A percentile compares a stretch with the other conserved stretches of the same genome.
These are phyloP conservation scores for Coniella vitis DNA, from an alignment of 2,329 filamentous ascomycete species.

Conservation along the genomic window DNA sequence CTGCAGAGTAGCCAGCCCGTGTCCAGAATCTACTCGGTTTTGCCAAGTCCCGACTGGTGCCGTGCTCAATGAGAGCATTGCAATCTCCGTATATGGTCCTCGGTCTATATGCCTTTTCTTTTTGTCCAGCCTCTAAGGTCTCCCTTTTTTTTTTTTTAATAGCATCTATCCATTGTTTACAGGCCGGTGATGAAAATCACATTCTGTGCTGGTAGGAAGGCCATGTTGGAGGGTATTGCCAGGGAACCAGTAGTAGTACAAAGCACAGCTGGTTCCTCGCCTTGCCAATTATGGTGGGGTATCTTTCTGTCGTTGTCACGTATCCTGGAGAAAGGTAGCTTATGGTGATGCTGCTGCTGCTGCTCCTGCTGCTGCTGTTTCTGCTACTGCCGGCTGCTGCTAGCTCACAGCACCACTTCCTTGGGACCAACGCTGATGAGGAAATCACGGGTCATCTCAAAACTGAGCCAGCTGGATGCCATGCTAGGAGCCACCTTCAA, in stretches of 20 bases:
- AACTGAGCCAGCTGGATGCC: slow-evolving; percentile 97
- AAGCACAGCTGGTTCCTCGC: not conserved
- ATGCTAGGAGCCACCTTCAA: slow-evolving; percentile 97
- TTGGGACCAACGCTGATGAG: slow-evolving; percentile 55
- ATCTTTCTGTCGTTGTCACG: not conserved
- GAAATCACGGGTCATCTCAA: slow-evolving; percentile 87
- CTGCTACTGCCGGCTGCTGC: not conserved
- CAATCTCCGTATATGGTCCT: too few species aligned
- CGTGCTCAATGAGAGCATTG: too few species aligned
- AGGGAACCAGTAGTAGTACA: not conserved
- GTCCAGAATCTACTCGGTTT: too few species aligned
- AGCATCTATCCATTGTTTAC: not conserved
- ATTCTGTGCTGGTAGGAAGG: not conserved
- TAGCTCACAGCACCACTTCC: slow-evolving; percentile 23
- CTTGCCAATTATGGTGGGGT: not conserved
- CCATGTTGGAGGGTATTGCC: not conserved
- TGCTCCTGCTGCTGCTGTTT: not conserved
- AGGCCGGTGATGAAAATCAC: too few species aligned
- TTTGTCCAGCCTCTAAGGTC: too few species aligned
- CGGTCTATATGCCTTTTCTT: too few species aligned
- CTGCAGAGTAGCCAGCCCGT: too few species aligned
- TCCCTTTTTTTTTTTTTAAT: not conserved
- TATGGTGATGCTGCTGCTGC: not conserved
- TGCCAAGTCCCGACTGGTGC: too few species aligned
- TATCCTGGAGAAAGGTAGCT: not conserved